Conservation (phyloP, 2,329 filamentous ascomycete genomes). For the Exophiala viscosa region DNA sequence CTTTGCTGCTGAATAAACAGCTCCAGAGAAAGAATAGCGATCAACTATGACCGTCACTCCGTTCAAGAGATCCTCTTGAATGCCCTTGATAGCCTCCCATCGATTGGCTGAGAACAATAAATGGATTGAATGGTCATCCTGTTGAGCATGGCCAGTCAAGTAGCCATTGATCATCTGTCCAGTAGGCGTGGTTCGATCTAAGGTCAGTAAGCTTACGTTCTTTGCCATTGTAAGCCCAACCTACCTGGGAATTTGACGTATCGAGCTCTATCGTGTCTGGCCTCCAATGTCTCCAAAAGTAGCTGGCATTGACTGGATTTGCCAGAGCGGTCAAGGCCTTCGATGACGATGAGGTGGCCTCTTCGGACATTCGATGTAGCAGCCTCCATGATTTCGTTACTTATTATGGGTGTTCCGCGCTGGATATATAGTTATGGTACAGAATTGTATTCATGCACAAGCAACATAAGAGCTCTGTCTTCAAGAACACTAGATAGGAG, state of each 20-base stretch:
- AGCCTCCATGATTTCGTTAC: background rate
- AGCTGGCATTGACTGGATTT: slow-evolving; percentile 86
- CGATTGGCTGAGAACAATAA: slow-evolving; percentile 86
- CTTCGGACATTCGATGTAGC: slow-evolving; percentile 1
- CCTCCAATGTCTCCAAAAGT: slow-evolving; percentile 55
- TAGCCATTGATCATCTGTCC: slow-evolving; percentile 84
- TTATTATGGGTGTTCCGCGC: no score
- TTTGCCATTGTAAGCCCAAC: background rate
- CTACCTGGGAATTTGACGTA: slow-evolving; percentile 65
- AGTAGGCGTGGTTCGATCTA: slow-evolving; percentile 78
- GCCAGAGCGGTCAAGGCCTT: slow-evolving; percentile 84
- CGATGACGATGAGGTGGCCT: slow-evolving; percentile 76
- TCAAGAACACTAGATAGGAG: background rate
- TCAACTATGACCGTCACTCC: slow-evolving; percentile 81
- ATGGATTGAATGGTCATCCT: slow-evolving; percentile 87
- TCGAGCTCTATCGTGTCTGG: slow-evolving; percentile 51
- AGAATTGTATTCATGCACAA: no score
- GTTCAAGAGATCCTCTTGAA: slow-evolving; percentile 49
- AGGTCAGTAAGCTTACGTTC: background rate
- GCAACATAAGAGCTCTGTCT: background rate
- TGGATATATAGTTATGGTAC: no score
- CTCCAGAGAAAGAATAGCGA: slow-evolving; percentile 91
- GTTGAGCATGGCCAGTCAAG: slow-evolving; percentile 65
- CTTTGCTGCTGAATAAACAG: slow-evolving; percentile 90
- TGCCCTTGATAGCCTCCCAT: slow-evolving; percentile 63